These are phyloP conservation scores for Thozetella sp. DNA, from an alignment of 495 filamentous ascomycete species.

Conservation along the genomic window DNA sequence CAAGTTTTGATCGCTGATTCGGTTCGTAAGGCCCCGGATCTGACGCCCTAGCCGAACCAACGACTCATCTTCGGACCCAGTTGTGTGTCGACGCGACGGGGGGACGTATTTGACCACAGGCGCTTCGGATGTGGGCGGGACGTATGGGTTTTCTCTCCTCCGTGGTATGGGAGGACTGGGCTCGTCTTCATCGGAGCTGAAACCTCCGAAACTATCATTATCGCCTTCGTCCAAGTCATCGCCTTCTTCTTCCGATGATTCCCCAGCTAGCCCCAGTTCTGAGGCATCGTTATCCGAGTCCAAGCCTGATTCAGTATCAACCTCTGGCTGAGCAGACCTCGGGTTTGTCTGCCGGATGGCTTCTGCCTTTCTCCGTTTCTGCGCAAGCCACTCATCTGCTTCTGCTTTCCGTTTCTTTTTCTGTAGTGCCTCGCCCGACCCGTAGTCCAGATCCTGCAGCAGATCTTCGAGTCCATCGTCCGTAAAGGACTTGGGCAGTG, in stretches of 20 bases:
- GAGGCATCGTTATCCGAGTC: too few relatives aligned
- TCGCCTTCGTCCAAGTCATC: conserved; percentile 24
- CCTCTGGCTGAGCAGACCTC: too few relatives aligned
- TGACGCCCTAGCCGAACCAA: conserved; percentile 73
- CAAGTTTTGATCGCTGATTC: conserved; percentile 69
- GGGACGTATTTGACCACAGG: conserved; percentile 74
- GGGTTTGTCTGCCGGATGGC: too few relatives aligned
- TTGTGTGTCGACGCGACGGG: conserved; percentile 72
- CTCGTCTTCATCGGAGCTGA: conserved; percentile 24
- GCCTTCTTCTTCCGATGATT: conserved; percentile 7
- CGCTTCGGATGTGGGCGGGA: conserved; percentile 42
- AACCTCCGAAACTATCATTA: conserved; percentile 30
- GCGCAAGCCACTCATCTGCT: conserved; percentile 51
- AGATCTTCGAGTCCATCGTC: conserved; percentile 86
- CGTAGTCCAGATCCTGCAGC: conserved; percentile 67
- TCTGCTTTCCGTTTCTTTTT: conserved; percentile 70
- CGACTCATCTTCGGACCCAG: conserved; percentile 65
- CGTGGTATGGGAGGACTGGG: conserved; percentile 4
- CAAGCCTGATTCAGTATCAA: too few relatives aligned
- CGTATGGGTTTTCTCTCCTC: conserved; percentile 49
- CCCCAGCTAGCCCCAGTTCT: too few relatives aligned
- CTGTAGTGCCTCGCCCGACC: conserved; percentile 49
- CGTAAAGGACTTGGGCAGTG: conserved; percentile 70
- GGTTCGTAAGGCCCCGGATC: conserved; percentile 86
- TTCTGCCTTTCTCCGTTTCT: conserved; percentile 46